Conservation (phyloP, 106 monocot species). For the Platanthera zijinensis region DNA sequence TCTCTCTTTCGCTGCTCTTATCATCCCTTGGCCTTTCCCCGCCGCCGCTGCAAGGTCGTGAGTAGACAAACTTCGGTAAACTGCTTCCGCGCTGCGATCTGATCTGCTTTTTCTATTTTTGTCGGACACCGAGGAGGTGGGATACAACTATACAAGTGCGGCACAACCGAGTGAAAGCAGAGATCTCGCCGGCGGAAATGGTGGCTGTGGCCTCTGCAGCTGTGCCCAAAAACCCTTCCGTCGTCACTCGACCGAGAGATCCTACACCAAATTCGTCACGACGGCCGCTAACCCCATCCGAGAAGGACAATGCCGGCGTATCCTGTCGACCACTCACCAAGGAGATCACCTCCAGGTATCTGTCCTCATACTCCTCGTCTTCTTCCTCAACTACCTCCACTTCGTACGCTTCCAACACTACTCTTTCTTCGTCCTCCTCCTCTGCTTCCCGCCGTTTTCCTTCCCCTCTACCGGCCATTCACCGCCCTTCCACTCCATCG, state of each 20-base stretch:
- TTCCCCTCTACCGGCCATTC: constrained; percentile 29
- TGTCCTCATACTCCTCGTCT: constrained; percentile 26
- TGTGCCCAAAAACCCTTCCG: constrained; percentile 4
- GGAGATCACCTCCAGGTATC: constrained; percentile 51
- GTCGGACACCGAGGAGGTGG: background rate
- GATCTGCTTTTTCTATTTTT: background rate
- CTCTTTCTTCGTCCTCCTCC: constrained; percentile 25
- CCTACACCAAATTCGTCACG: constrained; percentile 12
- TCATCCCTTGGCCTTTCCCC: background rate
- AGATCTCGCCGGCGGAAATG: constrained; percentile 13
- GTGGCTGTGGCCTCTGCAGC: constrained; percentile 15
- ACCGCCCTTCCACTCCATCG: constrained; percentile 17
- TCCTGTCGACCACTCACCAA: constrained; percentile 27
- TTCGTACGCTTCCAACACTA: constrained; percentile 27
- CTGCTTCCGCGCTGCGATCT: background rate
- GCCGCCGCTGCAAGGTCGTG: background rate
- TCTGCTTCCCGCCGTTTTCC: constrained; percentile 35
- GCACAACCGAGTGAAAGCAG: background rate
- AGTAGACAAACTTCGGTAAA: background rate
- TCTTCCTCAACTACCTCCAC: constrained; percentile 17
- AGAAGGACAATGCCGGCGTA: constrained; percentile 51
- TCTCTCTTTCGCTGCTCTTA: background rate
- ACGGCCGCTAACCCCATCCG: constrained; percentile 54
- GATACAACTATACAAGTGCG: background rate
- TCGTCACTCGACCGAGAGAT: background rate